phyloP scores from a whole-genome alignment of 2,329 filamentous ascomycete species.

The Colletotrichum sp. region DNA sequence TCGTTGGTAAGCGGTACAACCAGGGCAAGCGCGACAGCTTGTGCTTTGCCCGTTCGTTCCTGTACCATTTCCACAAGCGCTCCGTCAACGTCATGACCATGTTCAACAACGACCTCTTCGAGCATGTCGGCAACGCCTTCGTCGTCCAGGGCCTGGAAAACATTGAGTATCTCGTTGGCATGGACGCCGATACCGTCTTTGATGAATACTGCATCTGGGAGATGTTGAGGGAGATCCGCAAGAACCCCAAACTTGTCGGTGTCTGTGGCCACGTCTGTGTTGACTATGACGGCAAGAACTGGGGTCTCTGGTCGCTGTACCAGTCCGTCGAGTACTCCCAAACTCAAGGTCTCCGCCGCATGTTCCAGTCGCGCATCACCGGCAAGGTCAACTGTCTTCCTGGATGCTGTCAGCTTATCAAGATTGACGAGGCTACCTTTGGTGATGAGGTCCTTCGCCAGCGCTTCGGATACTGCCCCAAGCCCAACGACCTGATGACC shows the following conservation, averaged over 20 bases:
- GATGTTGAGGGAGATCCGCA: constrained; percentile 47
- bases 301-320: constrained; percentile 50
- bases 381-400: constrained; percentile 55
- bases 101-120: constrained; percentile 50
- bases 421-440: constrained; percentile 53
- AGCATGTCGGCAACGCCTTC: constrained; percentile 42
- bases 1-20: constrained; percentile 54
- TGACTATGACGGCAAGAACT: constrained; percentile 46
- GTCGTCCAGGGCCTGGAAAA: constrained; percentile 41
- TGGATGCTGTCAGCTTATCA: constrained; percentile 55
- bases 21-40: constrained; percentile 56
- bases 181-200: constrained; percentile 55
- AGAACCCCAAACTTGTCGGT: constrained; percentile 47
- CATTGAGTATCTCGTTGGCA: constrained; percentile 48
- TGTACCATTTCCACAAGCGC: constrained; percentile 52
- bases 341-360: constrained; percentile 50
- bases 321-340: constrained; percentile 55
- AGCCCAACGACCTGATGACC: constrained; percentile 53
- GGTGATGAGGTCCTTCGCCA: constrained; percentile 50
- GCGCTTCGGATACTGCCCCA: constrained; percentile 53
- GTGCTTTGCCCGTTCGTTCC: constrained; percentile 52
- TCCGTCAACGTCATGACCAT: constrained; percentile 46
- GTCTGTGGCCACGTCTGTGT: constrained; percentile 55
- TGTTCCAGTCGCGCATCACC: constrained; percentile 54
- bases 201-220: constrained; percentile 48